A percentile compares a stretch with the other conserved stretches of the same genome.
These are phyloP conservation scores for Penicillium crustosum DNA, from an alignment of 2,329 filamentous ascomycete species.

Conservation along the genomic window DNA sequence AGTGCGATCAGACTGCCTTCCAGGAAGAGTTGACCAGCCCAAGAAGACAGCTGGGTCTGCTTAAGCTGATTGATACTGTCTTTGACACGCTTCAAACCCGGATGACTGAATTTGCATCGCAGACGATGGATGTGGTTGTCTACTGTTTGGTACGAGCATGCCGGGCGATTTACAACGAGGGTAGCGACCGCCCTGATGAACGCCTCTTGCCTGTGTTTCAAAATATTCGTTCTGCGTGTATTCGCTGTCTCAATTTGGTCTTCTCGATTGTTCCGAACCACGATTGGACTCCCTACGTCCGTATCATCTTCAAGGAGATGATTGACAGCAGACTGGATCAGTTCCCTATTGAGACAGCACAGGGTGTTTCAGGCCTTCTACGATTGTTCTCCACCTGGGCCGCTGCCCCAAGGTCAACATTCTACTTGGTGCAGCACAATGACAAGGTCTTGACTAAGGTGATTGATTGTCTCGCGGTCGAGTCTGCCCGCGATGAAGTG, in stretches of 20 bases:
- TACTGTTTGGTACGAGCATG: conserved; percentile 76
- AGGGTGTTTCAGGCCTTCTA: conserved; percentile 81
- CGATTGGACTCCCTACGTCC: conserved; percentile 71
- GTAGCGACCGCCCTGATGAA: conserved; percentile 32
- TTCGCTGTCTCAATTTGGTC: conserved; percentile 78
- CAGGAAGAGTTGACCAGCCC: conserved; percentile 60
- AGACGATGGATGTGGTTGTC: conserved; percentile 72
- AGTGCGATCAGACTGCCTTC: conserved; percentile 55
- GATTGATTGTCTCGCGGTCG: conserved; percentile 68
- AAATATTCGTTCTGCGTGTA: conserved; percentile 58
- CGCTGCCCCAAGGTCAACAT: conserved; percentile 61
- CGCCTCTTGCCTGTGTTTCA: conserved; percentile 38
- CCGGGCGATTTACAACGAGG: conserved; percentile 46
- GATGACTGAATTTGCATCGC: conserved; percentile 65
- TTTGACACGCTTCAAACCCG: conserved; percentile 78
- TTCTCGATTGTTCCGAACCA: conserved; percentile 71
- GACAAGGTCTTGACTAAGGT: conserved; percentile 64
- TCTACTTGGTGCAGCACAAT: conserved; percentile 68
- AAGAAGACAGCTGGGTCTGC: conserved; percentile 83
- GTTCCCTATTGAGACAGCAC: conserved; percentile 80
- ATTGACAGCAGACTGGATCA: conserved; percentile 75
- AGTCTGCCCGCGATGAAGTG: conserved; percentile 81
- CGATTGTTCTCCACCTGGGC: conserved; percentile 82
- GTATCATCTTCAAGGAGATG: conserved; percentile 69
- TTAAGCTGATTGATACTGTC: conserved; percentile 88